Evolutionary conservation across 306 rosid species (phyloP).

Genomic region (Vicia sativa): DNA sequence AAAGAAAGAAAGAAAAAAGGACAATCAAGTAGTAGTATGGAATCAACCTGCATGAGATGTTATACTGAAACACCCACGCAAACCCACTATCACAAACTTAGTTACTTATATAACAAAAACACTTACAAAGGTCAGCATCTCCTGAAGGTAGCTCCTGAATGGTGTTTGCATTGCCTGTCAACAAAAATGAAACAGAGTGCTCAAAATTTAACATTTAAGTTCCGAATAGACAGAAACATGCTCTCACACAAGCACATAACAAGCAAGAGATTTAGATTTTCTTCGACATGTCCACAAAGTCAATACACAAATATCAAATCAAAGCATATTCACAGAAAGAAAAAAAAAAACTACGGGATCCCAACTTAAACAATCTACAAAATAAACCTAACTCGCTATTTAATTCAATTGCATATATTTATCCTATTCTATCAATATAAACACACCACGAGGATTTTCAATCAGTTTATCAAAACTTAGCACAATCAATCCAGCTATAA

Average conservation of each 20-base stretch:
- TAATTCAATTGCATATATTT: not conserved
- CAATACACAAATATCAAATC: not conserved
- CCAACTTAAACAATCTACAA: not conserved
- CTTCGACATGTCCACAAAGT: not conserved
- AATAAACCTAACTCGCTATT: not conserved
- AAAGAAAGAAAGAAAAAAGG: not conserved
- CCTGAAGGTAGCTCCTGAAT: constrained; percentile 92
- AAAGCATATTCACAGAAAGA: not conserved
- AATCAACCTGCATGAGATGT: constrained; percentile 15
- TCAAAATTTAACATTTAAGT: constrained; percentile 8
- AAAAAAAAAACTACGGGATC: not conserved
- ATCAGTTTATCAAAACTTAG: not conserved
- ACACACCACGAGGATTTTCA: constrained; percentile 10
- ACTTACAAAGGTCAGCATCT: constrained; percentile 80
- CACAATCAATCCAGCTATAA: not conserved
- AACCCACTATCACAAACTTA: constrained; percentile 7
- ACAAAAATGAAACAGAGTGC: constrained; percentile 4
- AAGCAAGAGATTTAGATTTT: constrained; percentile 2
- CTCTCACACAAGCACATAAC: not conserved
- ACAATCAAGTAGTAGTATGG: constrained; percentile 2
- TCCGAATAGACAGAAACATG: not conserved
- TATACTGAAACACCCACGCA: constrained; percentile 15
- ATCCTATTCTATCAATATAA: not conserved
- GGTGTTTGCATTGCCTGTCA: constrained; percentile 92
- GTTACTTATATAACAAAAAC: constrained; percentile 11